phyloP scores from a whole-genome alignment of 345 rosid genomes.

The Eutrema yunnanense region DNA sequence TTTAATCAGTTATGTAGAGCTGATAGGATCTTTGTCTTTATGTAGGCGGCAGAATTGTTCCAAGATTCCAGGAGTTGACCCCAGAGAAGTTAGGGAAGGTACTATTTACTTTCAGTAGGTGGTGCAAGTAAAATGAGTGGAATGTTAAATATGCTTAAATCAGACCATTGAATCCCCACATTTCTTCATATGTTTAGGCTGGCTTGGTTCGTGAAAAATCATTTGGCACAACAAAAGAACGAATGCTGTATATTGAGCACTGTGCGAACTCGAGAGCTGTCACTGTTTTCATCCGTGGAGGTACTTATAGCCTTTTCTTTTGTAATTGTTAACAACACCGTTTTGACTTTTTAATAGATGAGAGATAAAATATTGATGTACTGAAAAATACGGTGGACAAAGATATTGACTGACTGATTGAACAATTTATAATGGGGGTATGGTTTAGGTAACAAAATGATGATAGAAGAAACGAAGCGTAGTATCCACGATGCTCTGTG shows the following conservation, averaged over 20 bases:
- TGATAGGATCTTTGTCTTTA: not conserved
- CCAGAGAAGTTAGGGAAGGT: slow-evolving; percentile 93
- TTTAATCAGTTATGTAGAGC: not conserved
- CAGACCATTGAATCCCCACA: not conserved
- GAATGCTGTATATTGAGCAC: slow-evolving; percentile 56
- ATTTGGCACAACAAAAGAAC: slow-evolving; percentile 57
- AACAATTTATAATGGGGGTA: slow-evolving; percentile 19
- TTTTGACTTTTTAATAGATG: not conserved
- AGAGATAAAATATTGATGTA: not conserved
- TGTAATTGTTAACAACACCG: not conserved
- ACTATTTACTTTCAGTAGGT: slow-evolving; percentile 15
- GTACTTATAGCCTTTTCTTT: slow-evolving; percentile 28
- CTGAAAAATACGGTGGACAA: not conserved
- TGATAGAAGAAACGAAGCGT: slow-evolving; percentile 96
- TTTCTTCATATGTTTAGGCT: slow-evolving; percentile 44
- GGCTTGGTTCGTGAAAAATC: slow-evolving; percentile 55
- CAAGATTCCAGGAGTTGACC: slow-evolving; percentile 95
- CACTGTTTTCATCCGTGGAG: slow-evolving; percentile 92
- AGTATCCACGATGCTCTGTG: slow-evolving; percentile 94
- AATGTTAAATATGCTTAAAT: not conserved
- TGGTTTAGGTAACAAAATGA: slow-evolving; percentile 84
- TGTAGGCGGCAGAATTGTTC: slow-evolving; percentile 94
- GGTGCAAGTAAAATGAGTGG: not conserved
- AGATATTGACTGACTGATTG: not conserved
- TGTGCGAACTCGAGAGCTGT: slow-evolving; percentile 62